A percentile compares a stretch with the other conserved stretches of the same genome.
phyloP scores from a whole-genome alignment of 805 yeast genomes.

The Starmerella scarabaei region DNA sequence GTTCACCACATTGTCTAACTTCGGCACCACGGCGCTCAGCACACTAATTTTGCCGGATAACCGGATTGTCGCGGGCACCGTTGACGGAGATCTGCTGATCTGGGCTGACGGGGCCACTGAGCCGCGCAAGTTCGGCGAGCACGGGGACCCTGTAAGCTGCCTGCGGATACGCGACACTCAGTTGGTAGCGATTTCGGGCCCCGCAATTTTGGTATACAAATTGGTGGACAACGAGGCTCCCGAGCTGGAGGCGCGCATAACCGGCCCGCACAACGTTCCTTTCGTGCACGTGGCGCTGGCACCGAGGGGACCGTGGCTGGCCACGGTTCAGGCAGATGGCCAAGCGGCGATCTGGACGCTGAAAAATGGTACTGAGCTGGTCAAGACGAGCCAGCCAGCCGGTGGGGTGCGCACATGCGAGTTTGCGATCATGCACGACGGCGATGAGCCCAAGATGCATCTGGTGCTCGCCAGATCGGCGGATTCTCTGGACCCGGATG shows the following conservation, averaged over 20 bases:
- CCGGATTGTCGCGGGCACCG: conserved; percentile 16
- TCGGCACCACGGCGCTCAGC: conserved; percentile 14
- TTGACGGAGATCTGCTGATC: conserved; percentile 14
- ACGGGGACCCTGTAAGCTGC: conserved; percentile 3
- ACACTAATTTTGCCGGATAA: conserved; percentile 4
- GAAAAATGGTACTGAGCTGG: background rate
- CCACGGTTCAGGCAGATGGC: conserved; percentile 12
- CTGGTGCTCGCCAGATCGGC: conserved; percentile 11
- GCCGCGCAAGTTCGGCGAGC: conserved; percentile 1
- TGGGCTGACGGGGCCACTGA: conserved; percentile 10
- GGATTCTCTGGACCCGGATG: conserved; percentile 5
- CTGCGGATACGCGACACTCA: background rate
- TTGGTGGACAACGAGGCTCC: background rate
- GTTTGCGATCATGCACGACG: conserved; percentile 8
- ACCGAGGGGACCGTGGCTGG: conserved; percentile 10
- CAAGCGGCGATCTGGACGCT: conserved; percentile 5
- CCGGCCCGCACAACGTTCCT: background rate
- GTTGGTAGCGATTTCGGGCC: conserved; percentile 17
- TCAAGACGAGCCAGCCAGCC: conserved; percentile 1
- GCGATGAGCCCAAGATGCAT: conserved; percentile 3
- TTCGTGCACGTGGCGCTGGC: conserved; percentile 6
- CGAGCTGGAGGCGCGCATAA: background rate
- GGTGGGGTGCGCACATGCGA: conserved; percentile 6
- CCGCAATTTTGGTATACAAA: conserved; percentile 4
- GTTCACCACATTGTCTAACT: conserved; percentile 16